Percentiles rank a stretch among this genome's conserved stretches.
phyloP scores from a whole-genome alignment of 1,284 basidiomycete species.

The Boletus calvinii region DNA sequence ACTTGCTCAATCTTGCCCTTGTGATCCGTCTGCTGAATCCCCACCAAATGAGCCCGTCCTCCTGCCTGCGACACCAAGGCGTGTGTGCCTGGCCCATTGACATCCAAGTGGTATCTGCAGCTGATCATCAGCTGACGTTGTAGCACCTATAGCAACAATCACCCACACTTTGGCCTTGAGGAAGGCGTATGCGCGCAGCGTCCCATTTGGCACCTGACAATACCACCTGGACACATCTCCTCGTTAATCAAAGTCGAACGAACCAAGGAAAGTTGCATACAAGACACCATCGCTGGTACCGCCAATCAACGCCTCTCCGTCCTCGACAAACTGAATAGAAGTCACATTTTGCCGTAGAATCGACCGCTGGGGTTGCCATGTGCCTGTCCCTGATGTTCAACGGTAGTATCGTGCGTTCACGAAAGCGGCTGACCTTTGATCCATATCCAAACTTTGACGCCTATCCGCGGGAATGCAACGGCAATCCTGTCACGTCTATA shows the following conservation, averaged over 20 bases:
- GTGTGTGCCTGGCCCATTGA: constrained; percentile 45
- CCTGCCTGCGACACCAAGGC: constrained; percentile 52
- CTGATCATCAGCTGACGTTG: constrained; percentile 1
- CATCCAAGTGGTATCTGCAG: constrained; percentile 49
- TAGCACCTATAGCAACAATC: neutral
- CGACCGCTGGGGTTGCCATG: constrained; percentile 58
- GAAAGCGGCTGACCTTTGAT: constrained; percentile 45
- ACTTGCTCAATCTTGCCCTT: constrained; percentile 52
- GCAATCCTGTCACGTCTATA: constrained; percentile 57
- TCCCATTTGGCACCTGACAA: constrained; percentile 62
- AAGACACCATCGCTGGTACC: constrained; percentile 66
- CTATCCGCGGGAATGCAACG: constrained; percentile 53
- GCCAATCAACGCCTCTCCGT: constrained; percentile 60
- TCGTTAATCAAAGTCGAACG: constrained; percentile 12
- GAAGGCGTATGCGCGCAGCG: constrained; percentile 53
- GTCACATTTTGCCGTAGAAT: constrained; percentile 62
- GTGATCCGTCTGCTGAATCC: constrained; percentile 44
- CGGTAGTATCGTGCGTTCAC: neutral
- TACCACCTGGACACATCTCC: constrained; percentile 48
- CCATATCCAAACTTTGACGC: constrained; percentile 66
- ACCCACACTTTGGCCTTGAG: constrained; percentile 57
- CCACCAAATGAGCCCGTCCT: constrained; percentile 49
- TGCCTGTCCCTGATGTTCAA: constrained; percentile 36
- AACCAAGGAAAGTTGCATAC: constrained; percentile 32
- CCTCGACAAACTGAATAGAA: constrained; percentile 57